Evolutionary conservation across 441 rosid species (phyloP), one percentile per base, ranked within the genome.

Genomic region (Iberis amara): DNA sequence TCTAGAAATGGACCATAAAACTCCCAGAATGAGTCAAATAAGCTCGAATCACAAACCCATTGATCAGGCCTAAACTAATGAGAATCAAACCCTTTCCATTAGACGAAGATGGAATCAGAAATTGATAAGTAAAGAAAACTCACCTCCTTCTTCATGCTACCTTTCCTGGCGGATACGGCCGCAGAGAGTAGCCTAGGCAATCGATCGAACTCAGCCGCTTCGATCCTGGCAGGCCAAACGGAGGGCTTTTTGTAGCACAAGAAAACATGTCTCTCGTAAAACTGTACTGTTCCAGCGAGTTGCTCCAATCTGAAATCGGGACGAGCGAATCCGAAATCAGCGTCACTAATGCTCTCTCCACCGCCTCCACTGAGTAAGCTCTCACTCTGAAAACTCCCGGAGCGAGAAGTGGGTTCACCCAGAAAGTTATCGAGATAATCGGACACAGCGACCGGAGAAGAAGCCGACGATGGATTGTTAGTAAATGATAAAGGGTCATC

Each of bases 201-300:
- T 10, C 99, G 94, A 80, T 92, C 99, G 58, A 92, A 89, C 87
- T 92, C 99, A n/a, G 99, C 89, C 11, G 99, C 95, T 71, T 89
- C 97, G 58, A 92, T 83, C 70, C 99, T 84, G 0, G 89, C 79
- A 0, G 97, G 96, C 97, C 97, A 89, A 30, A 84, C 99, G 38
- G 84, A 76, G 3, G 97, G 99, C 71, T 80, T 86, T 73, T 92
- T 92, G 72, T 92, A 92, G 61, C 97, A 92, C 43, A 92, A 60
- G 68, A 89, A 92, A 9, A 89, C 85, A 57, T 92, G 99, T 35
- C 99, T 85, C 65, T 83, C 62, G 73, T 89, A 89, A 61, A 73
- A 78, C 76, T 84, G 82, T 8, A 92, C 99, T 64, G 90, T 71
- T 38, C 96, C 96, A 12, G 71, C 74, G 50, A 86, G 85, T 35